phyloP scores from a whole-genome alignment of 352 stramenopile genomes.

The Phytophthora palmivora region DNA sequence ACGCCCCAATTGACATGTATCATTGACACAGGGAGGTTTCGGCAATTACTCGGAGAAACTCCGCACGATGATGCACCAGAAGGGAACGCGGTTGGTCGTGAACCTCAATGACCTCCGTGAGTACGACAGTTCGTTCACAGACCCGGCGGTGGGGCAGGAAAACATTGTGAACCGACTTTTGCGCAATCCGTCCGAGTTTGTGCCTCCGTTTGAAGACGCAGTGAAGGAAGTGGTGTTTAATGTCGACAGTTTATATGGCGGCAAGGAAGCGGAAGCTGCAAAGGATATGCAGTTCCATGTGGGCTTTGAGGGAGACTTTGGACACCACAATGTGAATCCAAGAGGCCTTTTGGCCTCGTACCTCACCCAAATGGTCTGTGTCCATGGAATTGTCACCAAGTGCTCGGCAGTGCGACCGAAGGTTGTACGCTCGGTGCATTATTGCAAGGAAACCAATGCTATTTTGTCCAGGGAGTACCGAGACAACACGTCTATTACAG shows the following conservation, averaged over 20 bases:
- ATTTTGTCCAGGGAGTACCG: conserved; percentile 95
- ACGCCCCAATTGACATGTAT: conserved; percentile 2
- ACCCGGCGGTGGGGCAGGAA: conserved; percentile 62
- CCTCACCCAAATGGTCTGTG: conserved; percentile 96
- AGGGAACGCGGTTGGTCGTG: conserved; percentile 77
- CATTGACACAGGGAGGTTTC: conserved; percentile 58
- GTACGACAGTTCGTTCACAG: conserved; percentile 88
- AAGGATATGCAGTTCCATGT: conserved; percentile 90
- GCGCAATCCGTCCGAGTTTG: conserved; percentile 83
- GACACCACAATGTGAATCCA: conserved; percentile 93
- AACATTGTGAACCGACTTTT: conserved; percentile 82
- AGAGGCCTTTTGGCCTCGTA: conserved; percentile 91
- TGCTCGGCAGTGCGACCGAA: conserved; percentile 98
- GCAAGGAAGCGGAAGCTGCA: conserved; percentile 71
- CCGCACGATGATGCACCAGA: conserved; percentile 83
- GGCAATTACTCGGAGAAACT: conserved; percentile 86
- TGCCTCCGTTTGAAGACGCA: conserved; percentile 85
- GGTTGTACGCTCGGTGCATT: conserved; percentile 97
- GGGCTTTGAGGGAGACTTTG: conserved; percentile 94
- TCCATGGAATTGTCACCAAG: conserved; percentile 99
- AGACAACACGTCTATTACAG: conserved; percentile 96
- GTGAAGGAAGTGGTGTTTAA: conserved; percentile 87
- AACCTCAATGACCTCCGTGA: conserved; percentile 92
- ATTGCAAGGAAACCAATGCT: conserved; percentile 96
- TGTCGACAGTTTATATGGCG: conserved; percentile 79